Evolutionary conservation across 2,329 filamentous ascomycete species (phyloP).

Genomic region (Penicillium polonicum): DNA sequence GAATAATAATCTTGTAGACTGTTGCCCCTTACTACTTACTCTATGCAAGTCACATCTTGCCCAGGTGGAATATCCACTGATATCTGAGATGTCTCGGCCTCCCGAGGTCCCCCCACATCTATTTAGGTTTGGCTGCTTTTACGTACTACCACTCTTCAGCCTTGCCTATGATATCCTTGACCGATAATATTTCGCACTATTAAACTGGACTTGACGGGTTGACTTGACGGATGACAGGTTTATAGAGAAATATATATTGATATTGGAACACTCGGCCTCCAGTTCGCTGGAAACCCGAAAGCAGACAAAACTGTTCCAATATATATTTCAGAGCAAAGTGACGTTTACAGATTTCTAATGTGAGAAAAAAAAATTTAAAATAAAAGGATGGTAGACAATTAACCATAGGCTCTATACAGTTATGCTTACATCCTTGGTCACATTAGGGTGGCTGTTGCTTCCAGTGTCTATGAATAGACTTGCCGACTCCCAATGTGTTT

Average conservation of each 20-base stretch:
- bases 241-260: no score
- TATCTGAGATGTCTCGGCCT: neutral
- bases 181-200: neutral
- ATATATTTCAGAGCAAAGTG: neutral
- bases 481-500: neutral
- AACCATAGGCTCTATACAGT: neutral
- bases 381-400: neutral
- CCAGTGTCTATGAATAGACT: neutral
- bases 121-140: neutral
- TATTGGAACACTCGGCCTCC: neutral
- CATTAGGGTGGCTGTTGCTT: neutral
- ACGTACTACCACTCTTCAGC: neutral
- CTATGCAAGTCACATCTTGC: neutral
- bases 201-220: no score
- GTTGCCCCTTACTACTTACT: neutral
- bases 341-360: neutral
- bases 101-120: neutral
- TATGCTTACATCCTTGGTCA: neutral
- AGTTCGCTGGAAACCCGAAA: neutral
- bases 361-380: neutral
- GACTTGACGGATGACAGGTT: no score
- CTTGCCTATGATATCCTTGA: neutral
- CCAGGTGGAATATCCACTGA: neutral
- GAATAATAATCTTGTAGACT: neutral
- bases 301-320: neutral